Percentiles rank a stretch among this genome's conserved stretches.
Conservation (phyloP, 306 rosid species). For the Gleditsia sinensis region DNA sequence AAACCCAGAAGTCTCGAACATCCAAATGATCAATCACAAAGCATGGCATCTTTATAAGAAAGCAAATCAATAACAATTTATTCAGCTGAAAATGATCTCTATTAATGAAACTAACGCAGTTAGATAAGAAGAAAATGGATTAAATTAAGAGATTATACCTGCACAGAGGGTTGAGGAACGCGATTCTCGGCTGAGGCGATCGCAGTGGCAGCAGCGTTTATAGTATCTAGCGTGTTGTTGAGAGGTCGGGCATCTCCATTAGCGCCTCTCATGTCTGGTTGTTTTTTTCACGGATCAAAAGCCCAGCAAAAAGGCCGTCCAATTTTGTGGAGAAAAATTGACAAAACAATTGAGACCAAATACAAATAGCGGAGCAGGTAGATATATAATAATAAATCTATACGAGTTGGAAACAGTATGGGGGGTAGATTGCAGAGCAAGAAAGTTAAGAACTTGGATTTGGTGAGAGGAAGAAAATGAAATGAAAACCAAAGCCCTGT, state of each 20-base stretch:
- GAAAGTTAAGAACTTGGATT: slow-evolving; percentile 21
- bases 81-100: not conserved
- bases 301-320: not conserved
- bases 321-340: slow-evolving; percentile 3
- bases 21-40: not conserved
- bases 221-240: slow-evolving; percentile 70
- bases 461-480: not conserved
- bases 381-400: not conserved
- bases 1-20: not conserved
- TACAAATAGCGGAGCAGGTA: not conserved
- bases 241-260: slow-evolving; percentile 48
- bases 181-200: slow-evolving; percentile 73
- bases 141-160: slow-evolving; percentile 42
- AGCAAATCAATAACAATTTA: not conserved
- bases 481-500: slow-evolving; percentile 24
- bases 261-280: slow-evolving; percentile 50
- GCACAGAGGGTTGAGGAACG: slow-evolving; percentile 55
- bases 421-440: slow-evolving; percentile 27
- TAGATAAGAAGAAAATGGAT: not conserved
- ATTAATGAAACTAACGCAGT: slow-evolving; percentile 7
- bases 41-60: not conserved
- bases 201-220: slow-evolving; percentile 92
- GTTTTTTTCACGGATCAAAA: not conserved
- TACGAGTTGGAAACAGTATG: not conserved
- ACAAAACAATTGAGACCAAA: slow-evolving; percentile 4